Evolutionary conservation across 805 yeast species (phyloP).

Genomic region (Brettanomyces anomalus): DNA sequence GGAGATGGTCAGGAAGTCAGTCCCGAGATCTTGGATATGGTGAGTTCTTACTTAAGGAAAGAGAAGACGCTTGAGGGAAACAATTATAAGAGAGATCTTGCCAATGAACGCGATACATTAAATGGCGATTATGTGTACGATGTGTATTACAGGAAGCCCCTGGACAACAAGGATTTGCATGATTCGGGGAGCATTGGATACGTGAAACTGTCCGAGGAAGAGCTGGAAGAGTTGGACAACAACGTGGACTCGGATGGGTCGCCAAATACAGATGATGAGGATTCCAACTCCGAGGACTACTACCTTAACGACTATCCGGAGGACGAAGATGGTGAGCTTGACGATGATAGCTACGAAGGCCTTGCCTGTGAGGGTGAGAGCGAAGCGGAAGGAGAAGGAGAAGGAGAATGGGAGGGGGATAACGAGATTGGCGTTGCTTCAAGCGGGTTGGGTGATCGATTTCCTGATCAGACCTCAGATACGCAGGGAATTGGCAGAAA

Average conservation of each 20-base stretch:
- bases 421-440: too few species aligned
- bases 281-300: constrained; percentile 85
- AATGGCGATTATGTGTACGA: constrained; percentile 75
- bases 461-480: background rate
- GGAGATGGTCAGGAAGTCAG: constrained; percentile 31
- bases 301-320: constrained; percentile 93
- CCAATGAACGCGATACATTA: constrained; percentile 22
- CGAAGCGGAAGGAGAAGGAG: constrained; percentile 44
- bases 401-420: constrained; percentile 41
- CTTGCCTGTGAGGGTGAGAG: constrained; percentile 68
- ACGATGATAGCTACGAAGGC: constrained; percentile 13
- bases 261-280: constrained; percentile 57
- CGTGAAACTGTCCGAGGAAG: constrained; percentile 48
- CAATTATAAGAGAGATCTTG: constrained; percentile 14
- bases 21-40: constrained; percentile 66
- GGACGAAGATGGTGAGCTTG: constrained; percentile 66
- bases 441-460: background rate
- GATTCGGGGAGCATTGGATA: constrained; percentile 35
- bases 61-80: constrained; percentile 9
- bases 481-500: background rate
- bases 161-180: constrained; percentile 33
- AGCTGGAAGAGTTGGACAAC: constrained; percentile 26
- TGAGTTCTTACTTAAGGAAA: constrained; percentile 46
- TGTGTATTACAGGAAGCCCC: constrained; percentile 64
- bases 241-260: constrained; percentile 25